phyloP scores from a whole-genome alignment of 495 filamentous ascomycete species.

The Cenococcum geophilum region DNA sequence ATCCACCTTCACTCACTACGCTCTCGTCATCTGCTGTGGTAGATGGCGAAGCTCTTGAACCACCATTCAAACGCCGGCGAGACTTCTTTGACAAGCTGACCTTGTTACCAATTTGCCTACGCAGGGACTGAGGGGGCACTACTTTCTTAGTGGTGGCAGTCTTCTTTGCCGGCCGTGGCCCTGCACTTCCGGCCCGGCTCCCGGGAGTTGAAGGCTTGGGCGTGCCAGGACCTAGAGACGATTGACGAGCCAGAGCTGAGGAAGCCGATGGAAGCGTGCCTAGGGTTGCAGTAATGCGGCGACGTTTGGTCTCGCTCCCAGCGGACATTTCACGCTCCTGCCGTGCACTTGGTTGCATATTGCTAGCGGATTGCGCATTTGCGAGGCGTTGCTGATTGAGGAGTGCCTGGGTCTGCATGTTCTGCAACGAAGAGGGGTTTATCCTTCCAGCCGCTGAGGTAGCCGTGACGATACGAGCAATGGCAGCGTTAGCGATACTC shows the following conservation, averaged over 20 bases:
- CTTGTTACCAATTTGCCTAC: slow-evolving; percentile 43
- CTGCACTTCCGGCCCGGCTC: slow-evolving; percentile 42
- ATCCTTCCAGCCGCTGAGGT: slow-evolving; percentile 21
- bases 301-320: slow-evolving; percentile 65
- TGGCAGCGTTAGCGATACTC: slow-evolving; percentile 35
- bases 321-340: slow-evolving; percentile 66
- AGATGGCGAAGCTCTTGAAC: slow-evolving; percentile 28
- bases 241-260: slow-evolving; percentile 68
- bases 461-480: slow-evolving; percentile 35
- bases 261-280: slow-evolving; percentile 61
- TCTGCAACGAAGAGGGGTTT: slow-evolving; percentile 19
- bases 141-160: slow-evolving; percentile 56
- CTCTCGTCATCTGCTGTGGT: slow-evolving; percentile 36
- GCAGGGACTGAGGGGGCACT: slow-evolving; percentile 45
- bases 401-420: slow-evolving; percentile 25
- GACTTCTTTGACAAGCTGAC: slow-evolving; percentile 27
- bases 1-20: slow-evolving; percentile 25
- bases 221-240: slow-evolving; percentile 76
- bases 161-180: slow-evolving; percentile 50
- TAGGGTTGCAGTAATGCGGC: slow-evolving; percentile 60
- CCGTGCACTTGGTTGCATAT: slow-evolving; percentile 19
- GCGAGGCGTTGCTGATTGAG: slow-evolving; percentile 24
- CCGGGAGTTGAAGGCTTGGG: slow-evolving; percentile 73
- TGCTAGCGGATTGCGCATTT: slow-evolving; percentile 17
- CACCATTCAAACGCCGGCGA: slow-evolving; percentile 19